A percentile compares a stretch with the other conserved stretches of the same genome.
These are phyloP conservation scores for Stephanodiscus minutulus DNA, from an alignment of 108 stramenopile species.

Conservation along the genomic window DNA sequence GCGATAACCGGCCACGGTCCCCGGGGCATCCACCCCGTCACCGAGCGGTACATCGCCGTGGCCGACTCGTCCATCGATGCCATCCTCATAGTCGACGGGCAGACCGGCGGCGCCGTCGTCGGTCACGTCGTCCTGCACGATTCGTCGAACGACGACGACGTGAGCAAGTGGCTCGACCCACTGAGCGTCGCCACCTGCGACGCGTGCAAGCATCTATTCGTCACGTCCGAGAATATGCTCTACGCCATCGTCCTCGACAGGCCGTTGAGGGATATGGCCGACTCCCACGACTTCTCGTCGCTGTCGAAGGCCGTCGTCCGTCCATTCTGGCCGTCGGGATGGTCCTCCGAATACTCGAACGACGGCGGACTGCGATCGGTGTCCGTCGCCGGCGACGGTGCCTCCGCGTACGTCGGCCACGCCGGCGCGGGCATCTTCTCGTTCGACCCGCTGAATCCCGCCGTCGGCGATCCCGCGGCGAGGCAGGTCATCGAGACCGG, in stretches of 20 bases:
- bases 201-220: conserved; percentile 32
- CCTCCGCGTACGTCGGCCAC: conserved; percentile 41
- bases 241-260: conserved; percentile 29
- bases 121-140: conserved; percentile 44
- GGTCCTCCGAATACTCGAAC: conserved; percentile 11
- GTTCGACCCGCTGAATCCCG: conserved; percentile 41
- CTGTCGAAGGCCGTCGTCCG: conserved; percentile 26
- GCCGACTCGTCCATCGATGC: conserved; percentile 49
- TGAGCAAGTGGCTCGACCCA: conserved; percentile 35
- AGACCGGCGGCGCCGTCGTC: conserved; percentile 42
- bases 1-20: conserved; percentile 32
- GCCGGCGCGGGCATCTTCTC: conserved; percentile 29
- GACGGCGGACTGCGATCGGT: conserved; percentile 39
- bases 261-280: conserved; percentile 37
- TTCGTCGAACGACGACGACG: conserved; percentile 3
- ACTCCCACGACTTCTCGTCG: conserved; percentile 28
- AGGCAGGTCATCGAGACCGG: conserved; percentile 16
- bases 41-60: conserved; percentile 39
- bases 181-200: conserved; percentile 36
- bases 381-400: conserved; percentile 28
- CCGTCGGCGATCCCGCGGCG: conserved; percentile 15
- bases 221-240: conserved; percentile 19
- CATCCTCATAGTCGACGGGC: conserved; percentile 41
- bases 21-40: conserved; percentile 42
- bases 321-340: conserved; percentile 27